Conservation (phyloP, 225 moss, liverwort and hornwort species). For the Pleurozium schreberi region DNA sequence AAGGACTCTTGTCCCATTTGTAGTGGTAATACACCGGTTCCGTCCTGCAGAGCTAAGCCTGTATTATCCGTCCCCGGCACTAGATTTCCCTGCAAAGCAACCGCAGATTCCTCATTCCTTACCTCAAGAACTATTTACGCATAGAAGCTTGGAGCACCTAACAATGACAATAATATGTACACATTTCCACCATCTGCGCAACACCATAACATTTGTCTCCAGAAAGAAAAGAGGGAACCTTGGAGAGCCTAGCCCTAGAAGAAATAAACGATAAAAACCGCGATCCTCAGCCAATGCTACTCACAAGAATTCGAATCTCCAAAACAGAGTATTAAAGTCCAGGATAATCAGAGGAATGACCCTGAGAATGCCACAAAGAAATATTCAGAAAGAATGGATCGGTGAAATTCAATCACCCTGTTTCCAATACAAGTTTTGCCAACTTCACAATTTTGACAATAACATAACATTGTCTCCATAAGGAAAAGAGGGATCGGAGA, state of each 20-base stretch:
- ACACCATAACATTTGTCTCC: neutral
- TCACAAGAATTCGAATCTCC: neutral
- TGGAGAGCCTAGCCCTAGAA: neutral
- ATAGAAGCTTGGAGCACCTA: neutral
- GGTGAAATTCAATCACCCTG: neutral
- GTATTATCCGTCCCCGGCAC: slow-evolving; percentile 36
- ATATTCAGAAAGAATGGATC: neutral
- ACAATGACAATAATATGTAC: neutral
- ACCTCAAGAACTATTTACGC: neutral
- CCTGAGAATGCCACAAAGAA: neutral
- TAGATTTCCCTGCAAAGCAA: slow-evolving; percentile 48
- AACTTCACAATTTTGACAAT: neutral
- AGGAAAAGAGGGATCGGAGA: neutral
- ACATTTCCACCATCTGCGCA: neutral
- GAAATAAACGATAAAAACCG: neutral
- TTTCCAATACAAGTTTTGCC: neutral
- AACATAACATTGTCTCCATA: too few species aligned
- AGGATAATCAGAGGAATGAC: neutral
- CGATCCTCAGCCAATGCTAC: neutral
- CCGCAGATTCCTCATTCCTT: neutral
- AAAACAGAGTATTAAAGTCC: neutral
- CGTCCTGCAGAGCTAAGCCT: slow-evolving; percentile 64
- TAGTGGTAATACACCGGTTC: slow-evolving; percentile 68
- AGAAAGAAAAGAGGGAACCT: neutral
- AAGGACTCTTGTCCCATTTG: slow-evolving; percentile 34